Base-by-base conservation (phyloP, 208 protist species). In the Herpetomonas samuelpessoai region DNA sequence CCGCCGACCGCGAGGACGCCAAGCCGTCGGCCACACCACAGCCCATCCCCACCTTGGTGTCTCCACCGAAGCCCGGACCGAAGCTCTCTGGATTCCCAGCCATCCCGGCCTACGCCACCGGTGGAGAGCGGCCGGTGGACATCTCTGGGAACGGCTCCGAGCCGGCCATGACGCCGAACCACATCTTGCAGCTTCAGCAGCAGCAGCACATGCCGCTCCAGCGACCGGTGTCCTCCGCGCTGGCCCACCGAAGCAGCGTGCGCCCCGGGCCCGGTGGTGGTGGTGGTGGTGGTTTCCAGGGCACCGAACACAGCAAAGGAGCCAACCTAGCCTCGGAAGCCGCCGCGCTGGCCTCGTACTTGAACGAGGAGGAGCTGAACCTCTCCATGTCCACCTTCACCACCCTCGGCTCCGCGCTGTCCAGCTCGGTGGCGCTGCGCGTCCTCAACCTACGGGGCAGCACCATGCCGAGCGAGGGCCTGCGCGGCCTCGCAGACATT, bases 351-450 rank as follows among this genome's bases (percentile, higher is more conserved):
- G 48, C 44, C 25, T 49, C 69, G 31, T 87, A 83, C 60, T 49
- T 79, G 26, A 49, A 58, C 22, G 61, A 74, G 27, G 57, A 62
- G 31, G 73, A 83, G 9, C 60, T 77, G 27, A 83, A 89, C 53
- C 65, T 89, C 21, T 85, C 77, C 41, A 67, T 80, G 61, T 81
- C 78, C 21, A 85, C 75, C 21, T 81, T 89, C 54, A 74, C 49
- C 55, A 63, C 26, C 27, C 55, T 85, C 30, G 78, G 79, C 29
- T 1, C 53, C 4, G 61, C 54, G 28, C 72, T 87, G 25, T 31
- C 70, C 3, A 47, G 65, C 39, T 85, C 74, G n/a, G 35, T 60
- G 24, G 61, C 66, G 27, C 65, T 85, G 41, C 74, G 74, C 12
- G 69, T 78, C 25, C 59, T 84, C 45, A 78, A 77, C 67, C 63